Percentiles rank a stretch among this genome's conserved stretches.
These are phyloP conservation scores for Stachybotrys echinatus DNA, from an alignment of 2,329 filamentous ascomycete species.

Conservation along the genomic window DNA sequence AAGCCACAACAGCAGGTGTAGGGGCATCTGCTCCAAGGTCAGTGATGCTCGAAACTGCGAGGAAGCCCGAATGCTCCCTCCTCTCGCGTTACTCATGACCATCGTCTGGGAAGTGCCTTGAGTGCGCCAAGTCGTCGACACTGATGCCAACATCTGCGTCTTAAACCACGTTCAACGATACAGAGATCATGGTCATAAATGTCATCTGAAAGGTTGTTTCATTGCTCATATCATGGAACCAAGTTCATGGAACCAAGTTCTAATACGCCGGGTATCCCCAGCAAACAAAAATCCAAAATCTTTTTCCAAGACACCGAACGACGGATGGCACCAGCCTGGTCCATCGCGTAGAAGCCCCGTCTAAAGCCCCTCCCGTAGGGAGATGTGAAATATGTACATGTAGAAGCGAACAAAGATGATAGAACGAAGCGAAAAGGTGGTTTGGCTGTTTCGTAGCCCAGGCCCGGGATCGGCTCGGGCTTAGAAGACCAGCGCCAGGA, in stretches of 20 bases:
- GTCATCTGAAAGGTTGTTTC: not conserved
- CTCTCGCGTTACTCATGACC: no score
- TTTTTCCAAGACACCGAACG: not conserved
- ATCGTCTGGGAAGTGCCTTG: no score
- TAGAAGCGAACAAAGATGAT: constrained; percentile 3
- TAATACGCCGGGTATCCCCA: no score
- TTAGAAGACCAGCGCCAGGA: constrained; percentile 32
- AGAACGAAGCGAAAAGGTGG: constrained; percentile 1
- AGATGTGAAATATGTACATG: constrained; percentile 13
- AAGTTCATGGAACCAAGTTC: not conserved
- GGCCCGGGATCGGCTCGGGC: constrained; percentile 22
- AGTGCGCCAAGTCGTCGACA: no score
- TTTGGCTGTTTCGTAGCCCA: constrained; percentile 23
- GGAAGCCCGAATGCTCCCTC: no score
- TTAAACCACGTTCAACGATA: no score
- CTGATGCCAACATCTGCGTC: no score
- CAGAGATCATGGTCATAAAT: no score
- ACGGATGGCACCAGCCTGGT: not conserved
- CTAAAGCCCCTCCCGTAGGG: constrained; percentile 2
- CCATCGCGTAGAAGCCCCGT: not conserved
- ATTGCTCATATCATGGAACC: not conserved
- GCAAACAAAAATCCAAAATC: not conserved
- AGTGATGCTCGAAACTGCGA: no score
- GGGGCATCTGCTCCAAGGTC: no score
- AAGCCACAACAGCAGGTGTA: no score